These are phyloP conservation scores for Colletotrichum sp. DNA, from an alignment of 2,329 filamentous ascomycete species.

Conservation along the genomic window DNA sequence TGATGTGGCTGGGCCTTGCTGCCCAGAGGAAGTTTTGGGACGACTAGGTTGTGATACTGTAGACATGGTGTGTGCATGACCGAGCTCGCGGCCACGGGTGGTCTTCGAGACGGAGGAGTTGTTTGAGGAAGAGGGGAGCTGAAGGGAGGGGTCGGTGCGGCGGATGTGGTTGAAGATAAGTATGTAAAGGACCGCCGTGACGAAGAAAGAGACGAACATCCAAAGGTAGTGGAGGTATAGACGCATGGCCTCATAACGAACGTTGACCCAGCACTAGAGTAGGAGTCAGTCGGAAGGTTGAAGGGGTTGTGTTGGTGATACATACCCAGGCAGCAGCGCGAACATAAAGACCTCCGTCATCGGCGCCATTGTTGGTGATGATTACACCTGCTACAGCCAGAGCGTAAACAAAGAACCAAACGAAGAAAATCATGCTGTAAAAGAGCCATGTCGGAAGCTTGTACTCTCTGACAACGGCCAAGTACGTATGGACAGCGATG, in stretches of 20 bases:
- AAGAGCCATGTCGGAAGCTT: constrained; percentile 51
- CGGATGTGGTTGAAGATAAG: constrained; percentile 46
- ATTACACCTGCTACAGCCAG: constrained; percentile 6
- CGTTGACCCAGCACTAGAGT: constrained; percentile 65
- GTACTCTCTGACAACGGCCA: constrained; percentile 55
- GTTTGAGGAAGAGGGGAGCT: constrained; percentile 17
- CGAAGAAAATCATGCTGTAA: constrained; percentile 40
- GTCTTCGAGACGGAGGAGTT: constrained; percentile 1
- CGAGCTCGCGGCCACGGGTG: background rate
- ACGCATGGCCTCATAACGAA: constrained; percentile 54
- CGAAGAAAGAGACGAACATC: constrained; percentile 53
- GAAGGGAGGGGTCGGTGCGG: constrained; percentile 28
- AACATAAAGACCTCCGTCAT: constrained; percentile 46
- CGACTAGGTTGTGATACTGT: background rate
- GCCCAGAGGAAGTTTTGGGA: background rate
- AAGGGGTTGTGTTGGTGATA: constrained; percentile 27
- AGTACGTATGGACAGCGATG: constrained; percentile 64
- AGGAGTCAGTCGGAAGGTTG: constrained; percentile 66
- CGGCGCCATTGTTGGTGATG: constrained; percentile 6
- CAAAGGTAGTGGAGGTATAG: constrained; percentile 68
- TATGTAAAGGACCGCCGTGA: constrained; percentile 43
- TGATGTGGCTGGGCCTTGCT: background rate
- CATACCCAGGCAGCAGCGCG: constrained; percentile 59
- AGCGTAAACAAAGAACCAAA: constrained; percentile 51
- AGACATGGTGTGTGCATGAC: background rate